These are phyloP conservation scores for Leishmania major DNA, from an alignment of 208 protist species.

Conservation along the genomic window DNA sequence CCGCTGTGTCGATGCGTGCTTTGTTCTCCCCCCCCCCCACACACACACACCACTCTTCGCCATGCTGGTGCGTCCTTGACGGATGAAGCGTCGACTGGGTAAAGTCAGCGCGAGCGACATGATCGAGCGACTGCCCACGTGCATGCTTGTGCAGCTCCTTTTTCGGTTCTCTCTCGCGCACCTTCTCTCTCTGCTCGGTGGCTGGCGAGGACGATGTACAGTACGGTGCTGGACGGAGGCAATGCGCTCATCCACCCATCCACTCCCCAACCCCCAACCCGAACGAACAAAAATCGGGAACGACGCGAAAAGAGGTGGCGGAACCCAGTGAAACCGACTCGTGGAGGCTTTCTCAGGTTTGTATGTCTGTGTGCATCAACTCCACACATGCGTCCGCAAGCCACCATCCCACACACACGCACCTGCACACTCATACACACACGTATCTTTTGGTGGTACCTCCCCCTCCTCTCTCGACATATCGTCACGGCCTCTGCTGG, in stretches of 20 bases:
- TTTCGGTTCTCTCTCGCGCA: background rate
- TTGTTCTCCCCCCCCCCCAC: background rate
- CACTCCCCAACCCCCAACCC: background rate
- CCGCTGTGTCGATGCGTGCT: background rate
- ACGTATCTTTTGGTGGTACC: background rate
- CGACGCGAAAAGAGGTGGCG: background rate
- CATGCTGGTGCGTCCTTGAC: background rate
- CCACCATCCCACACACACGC: background rate
- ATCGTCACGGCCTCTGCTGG: background rate
- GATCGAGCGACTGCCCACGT: background rate
- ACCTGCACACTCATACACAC: background rate
- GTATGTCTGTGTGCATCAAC: background rate
- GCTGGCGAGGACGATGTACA: constrained; percentile 1
- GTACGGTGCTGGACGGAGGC: background rate
- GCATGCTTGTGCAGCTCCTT: background rate
- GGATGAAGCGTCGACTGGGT: background rate
- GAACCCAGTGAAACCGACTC: no score
- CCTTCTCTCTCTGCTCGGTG: background rate
- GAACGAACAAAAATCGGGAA: background rate
- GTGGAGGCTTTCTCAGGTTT: background rate
- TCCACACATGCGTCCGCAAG: background rate
- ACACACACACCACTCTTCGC: background rate
- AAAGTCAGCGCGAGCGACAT: background rate
- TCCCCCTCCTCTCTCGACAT: background rate
- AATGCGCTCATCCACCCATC: background rate